Base-by-base conservation (phyloP, 768 basidiomycete species). In the Russula lepida region DNA sequence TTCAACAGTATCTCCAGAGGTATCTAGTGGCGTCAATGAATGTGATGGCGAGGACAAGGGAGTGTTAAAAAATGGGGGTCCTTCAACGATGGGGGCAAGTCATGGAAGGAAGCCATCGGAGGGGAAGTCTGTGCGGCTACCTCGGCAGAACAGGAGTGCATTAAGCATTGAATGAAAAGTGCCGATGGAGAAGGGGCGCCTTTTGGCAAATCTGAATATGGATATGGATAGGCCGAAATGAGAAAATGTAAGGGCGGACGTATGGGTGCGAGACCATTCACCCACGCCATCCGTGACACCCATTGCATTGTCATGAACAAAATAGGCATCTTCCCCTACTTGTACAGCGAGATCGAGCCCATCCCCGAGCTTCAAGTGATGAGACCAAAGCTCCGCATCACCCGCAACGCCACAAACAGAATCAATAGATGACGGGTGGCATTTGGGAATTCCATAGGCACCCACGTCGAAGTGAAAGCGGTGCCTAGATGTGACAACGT, bases 231-330 rank as follows among this genome's bases (percentile, higher is more conserved):
- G 6, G 13, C 50, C 43, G 4, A 28, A 33, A 4, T 35, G 39
- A 28, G 43, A 55, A 39, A 55, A 53, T 44, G 54, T 62, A 8
- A 54, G 33, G 28, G 32, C 63, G 57, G 11, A 68, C 73, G 21
- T 67, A 78, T 76, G 71, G 58, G 68, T 65, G 35, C 70, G 72
- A 60, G 86, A 80, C 94, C 93, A 97, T 0, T 93, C 94, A 0
- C 95, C 95, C 0, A 98, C 95, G 32, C 95, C 95, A 70, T 97
- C 95, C 4, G 93, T 92, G 8, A 98, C 87, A 19, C 95, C 95
- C 78, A 98, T 86, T 6, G 92, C 89, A 69, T 93, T 89, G 59
- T 85, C 81, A 6, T 82, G 76, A 6, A 91, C 74, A 63, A 92
- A 91, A 69, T 93, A 95, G 4, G 93, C 90, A 69, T 98, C 94